Base-by-base conservation (phyloP, 768 basidiomycete species). In the Kwoniella heveanensis region DNA sequence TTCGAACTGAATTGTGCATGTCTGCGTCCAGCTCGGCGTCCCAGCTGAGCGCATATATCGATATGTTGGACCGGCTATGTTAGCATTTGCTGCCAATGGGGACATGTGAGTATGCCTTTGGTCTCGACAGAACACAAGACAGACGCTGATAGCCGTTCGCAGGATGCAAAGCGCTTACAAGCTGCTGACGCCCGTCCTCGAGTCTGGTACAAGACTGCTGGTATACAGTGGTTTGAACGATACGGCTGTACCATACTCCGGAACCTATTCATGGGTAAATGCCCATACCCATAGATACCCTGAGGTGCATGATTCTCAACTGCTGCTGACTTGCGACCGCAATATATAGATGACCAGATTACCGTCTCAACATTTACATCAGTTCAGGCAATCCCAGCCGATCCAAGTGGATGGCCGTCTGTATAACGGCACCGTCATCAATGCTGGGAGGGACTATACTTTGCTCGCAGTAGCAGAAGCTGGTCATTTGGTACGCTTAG, bases 81-180 rank as follows among this genome's bases (percentile, higher is more conserved):
- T 50, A 8, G 3, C 47, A 50, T 58, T 58, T 21, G 27, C 44
- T 29, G 49, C 25, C 13, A 50, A 32, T 24, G 57, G 47, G 12
- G 57, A 58, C 49, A n/a, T 27, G 57, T 58, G 10, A 58, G 57
- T 24, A 10, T n/a, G 13, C 2, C 30, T 47, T 6, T 17, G 24
- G 44, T 27, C 26, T 27, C 39, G 52, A n/a, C 29, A 9, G 26
- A 27, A 29, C 13, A 30, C 7, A 29, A 3, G 7, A 25, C 21
- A 52, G 15, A 26, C 6, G 22, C n/a, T 52, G 50, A 9, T 30
- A 32, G 12, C 22, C 27, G 10, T 1, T 29, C 17, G n/a, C 19
- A 58, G 57, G 22, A 49, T 58, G 57, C 57, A 50, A 37, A 58
- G 30, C 44, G 57, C 57, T 24, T 58, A 58, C 47, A 49, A 58